Evolutionary conservation across 495 filamentous ascomycete genomes (phyloP).

Genomic region (Acidiella bohemica): DNA sequence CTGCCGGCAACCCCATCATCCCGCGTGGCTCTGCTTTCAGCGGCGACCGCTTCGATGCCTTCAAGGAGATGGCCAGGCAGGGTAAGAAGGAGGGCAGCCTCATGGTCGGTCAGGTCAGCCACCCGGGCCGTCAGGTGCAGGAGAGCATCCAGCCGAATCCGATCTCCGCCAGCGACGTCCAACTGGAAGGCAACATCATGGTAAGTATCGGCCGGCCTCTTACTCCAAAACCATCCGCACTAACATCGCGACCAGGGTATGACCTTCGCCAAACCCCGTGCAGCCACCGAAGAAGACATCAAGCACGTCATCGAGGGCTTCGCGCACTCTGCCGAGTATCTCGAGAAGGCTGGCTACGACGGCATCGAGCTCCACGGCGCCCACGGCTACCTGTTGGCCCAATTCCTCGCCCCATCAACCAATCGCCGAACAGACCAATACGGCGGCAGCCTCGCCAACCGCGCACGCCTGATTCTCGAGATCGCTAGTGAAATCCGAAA

Average conservation of each 20-base stretch:
- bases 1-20: conserved; percentile 45
- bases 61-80: conserved; percentile 36
- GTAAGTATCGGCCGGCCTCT: no score
- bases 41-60: conserved; percentile 45
- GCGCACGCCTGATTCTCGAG: conserved; percentile 21
- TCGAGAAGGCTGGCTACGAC: conserved; percentile 45
- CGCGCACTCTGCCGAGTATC: conserved; percentile 42
- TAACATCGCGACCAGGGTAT: no score
- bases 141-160: conserved; percentile 39
- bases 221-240: no score
- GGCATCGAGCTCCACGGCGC: conserved; percentile 20
- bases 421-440: conserved; percentile 32
- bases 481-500: conserved; percentile 22
- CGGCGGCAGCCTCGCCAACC: conserved; percentile 40
- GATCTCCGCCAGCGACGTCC: conserved; percentile 47
- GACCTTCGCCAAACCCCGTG: conserved; percentile 36
- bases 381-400: conserved; percentile 52
- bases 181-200: conserved; percentile 34
- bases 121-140: conserved; percentile 47
- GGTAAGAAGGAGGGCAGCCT: conserved; percentile 42
- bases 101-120: conserved; percentile 45
- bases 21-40: conserved; percentile 33
- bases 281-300: conserved; percentile 40
- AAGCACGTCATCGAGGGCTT: conserved; percentile 37
- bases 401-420: conserved; percentile 46